A percentile compares a stretch with the other conserved stretches of the same genome.
phyloP scores from a whole-genome alignment of 1,139 yeast species.

The Diutina sp. region DNA sequence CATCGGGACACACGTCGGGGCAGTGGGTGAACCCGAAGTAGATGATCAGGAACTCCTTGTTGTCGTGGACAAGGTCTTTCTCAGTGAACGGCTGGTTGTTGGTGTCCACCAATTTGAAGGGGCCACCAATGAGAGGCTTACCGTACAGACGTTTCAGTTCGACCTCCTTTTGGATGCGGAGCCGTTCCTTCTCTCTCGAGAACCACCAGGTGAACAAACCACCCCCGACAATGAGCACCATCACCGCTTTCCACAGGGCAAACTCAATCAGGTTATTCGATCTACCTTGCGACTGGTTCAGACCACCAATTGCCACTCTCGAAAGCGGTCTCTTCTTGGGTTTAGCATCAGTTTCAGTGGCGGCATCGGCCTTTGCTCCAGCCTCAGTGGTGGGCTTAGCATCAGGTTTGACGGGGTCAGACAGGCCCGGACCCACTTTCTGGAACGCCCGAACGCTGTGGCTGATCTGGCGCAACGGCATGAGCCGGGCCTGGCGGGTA shows the following conservation, averaged over 20 bases:
- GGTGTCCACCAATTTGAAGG: constrained; percentile 59
- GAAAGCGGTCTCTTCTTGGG: constrained; percentile 29
- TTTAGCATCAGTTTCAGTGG: neutral
- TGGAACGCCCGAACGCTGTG: neutral
- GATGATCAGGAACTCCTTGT: constrained; percentile 54
- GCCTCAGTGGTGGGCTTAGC: neutral
- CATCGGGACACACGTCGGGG: constrained; percentile 98
- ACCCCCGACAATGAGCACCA: constrained; percentile 53
- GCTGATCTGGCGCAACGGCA: neutral
- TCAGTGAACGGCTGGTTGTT: constrained; percentile 67
- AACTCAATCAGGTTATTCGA: constrained; percentile 41
- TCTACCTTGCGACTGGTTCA: constrained; percentile 17
- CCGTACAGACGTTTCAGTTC: constrained; percentile 84
- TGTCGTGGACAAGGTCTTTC: constrained; percentile 50
- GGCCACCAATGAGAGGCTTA: constrained; percentile 88
- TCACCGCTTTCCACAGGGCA: constrained; percentile 81
- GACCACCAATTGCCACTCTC: constrained; percentile 36
- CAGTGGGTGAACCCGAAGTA: constrained; percentile 96
- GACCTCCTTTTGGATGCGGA: constrained; percentile 63
- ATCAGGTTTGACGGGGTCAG: neutral
- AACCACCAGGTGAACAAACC: constrained; percentile 61
- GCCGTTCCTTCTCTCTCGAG: constrained; percentile 56
- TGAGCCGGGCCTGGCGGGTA: neutral
- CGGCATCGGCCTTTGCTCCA: neutral
- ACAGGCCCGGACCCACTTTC: neutral